Evolutionary conservation across 2,329 filamentous ascomycete species (phyloP).

Genomic region (Exophiala sp.): DNA sequence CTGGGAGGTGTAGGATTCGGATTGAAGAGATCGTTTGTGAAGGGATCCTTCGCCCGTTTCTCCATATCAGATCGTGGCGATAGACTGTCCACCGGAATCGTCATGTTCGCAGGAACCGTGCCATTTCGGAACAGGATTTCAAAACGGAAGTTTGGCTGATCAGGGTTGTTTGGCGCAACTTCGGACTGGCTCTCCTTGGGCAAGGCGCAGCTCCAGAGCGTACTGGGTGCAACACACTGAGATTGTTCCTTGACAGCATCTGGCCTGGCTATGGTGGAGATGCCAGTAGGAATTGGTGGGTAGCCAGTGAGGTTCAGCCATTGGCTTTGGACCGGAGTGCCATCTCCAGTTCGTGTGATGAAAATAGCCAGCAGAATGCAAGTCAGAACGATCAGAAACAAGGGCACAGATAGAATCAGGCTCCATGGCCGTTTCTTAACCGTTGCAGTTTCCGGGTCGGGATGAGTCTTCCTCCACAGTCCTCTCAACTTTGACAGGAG

Average conservation of each 20-base stretch:
- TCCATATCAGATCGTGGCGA: slow-evolving; percentile 29
- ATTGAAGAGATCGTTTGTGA: slow-evolving; percentile 36
- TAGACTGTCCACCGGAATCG: slow-evolving; percentile 45
- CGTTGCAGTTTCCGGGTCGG: slow-evolving; percentile 34
- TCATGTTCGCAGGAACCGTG: slow-evolving; percentile 53
- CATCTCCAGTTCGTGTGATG: slow-evolving; percentile 45
- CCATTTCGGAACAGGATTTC: slow-evolving; percentile 61
- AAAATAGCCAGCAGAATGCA: slow-evolving; percentile 53
- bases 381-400: slow-evolving; percentile 40
- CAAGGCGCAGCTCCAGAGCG: slow-evolving; percentile 79
- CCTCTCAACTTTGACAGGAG: slow-evolving; percentile 12
- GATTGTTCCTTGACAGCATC: slow-evolving; percentile 59
- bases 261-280: slow-evolving; percentile 70
- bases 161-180: slow-evolving; percentile 56
- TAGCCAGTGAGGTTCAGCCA: slow-evolving; percentile 85
- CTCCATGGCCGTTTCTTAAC: slow-evolving; percentile 40
- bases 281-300: slow-evolving; percentile 77
- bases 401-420: slow-evolving; percentile 53
- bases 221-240: slow-evolving; percentile 64
- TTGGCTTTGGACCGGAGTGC: slow-evolving; percentile 44
- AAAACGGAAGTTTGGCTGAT: slow-evolving; percentile 72
- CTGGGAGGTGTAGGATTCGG: slow-evolving; percentile 45
- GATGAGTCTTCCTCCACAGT: slow-evolving; percentile 10
- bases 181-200: slow-evolving; percentile 69
- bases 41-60: slow-evolving; percentile 33